Percentiles rank a stretch among this genome's conserved stretches.
Conservation (phyloP, 306 rosid genomes). For the Psophocarpus tetragonolobus region DNA sequence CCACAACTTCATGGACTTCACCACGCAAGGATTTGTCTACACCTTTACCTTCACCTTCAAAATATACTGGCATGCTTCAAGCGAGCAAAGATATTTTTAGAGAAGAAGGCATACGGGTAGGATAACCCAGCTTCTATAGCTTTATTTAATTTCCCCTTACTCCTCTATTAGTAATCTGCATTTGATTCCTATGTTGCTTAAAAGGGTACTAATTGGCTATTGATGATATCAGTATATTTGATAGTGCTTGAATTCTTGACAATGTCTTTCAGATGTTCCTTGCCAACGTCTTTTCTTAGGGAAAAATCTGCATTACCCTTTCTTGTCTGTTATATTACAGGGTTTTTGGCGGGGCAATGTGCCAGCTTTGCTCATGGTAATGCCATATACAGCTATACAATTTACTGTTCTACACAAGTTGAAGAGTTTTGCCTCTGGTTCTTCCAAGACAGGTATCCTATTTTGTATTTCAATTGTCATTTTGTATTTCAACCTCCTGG, state of each 20-base stretch:
- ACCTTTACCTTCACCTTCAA: conserved; percentile 65
- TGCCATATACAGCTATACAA: conserved; percentile 96
- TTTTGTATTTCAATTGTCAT: conserved; percentile 17
- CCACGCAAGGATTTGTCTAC: conserved; percentile 53
- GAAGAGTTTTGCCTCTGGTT: conserved; percentile 82
- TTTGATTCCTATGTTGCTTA: not conserved
- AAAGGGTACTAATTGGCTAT: not conserved
- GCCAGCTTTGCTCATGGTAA: conserved; percentile 97
- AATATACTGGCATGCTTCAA: conserved; percentile 93
- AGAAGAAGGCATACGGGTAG: conserved; percentile 94
- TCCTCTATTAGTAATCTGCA: conserved; percentile 4
- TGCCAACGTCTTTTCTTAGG: not conserved
- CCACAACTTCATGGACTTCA: conserved; percentile 76
- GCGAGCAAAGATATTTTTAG: conserved; percentile 85
- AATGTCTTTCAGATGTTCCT: not conserved
- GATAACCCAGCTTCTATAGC: conserved; percentile 23
- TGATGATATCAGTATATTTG: not conserved
- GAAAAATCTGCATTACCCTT: not conserved
- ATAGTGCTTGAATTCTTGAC: conserved; percentile 12
- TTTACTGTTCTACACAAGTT: conserved; percentile 81
- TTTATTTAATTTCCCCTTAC: not conserved
- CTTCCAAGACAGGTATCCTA: conserved; percentile 74
- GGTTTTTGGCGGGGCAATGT: conserved; percentile 99
- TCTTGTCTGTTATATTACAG: conserved; percentile 42
- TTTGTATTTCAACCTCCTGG: conserved; percentile 25